Evolutionary conservation across 495 filamentous ascomycete species (phyloP).

Genomic region (Lasiosphaeria ovina): DNA sequence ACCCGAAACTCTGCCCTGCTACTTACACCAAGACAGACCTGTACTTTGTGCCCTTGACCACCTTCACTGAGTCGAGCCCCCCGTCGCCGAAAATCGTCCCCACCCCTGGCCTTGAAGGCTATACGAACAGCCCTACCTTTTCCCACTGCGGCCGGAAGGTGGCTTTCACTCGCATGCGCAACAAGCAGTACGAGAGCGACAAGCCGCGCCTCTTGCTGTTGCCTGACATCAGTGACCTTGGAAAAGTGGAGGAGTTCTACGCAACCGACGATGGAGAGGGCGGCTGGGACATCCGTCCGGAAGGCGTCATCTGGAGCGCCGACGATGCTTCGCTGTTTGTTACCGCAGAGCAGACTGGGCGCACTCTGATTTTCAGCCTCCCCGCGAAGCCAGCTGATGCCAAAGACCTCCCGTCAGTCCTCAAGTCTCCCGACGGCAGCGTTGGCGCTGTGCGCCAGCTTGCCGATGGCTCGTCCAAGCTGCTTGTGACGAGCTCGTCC

Average conservation of each 20-base stretch:
- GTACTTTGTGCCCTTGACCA: slow-evolving; percentile 66
- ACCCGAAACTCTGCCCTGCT: slow-evolving; percentile 73
- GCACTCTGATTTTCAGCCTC: slow-evolving; percentile 63
- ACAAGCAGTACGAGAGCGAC: slow-evolving; percentile 86
- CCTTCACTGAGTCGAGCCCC: slow-evolving; percentile 52
- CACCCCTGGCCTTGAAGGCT: slow-evolving; percentile 60
- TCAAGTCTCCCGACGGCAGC: slow-evolving; percentile 58
- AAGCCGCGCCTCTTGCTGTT: slow-evolving; percentile 73
- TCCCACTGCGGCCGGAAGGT: slow-evolving; percentile 69
- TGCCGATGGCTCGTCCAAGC: slow-evolving; percentile 42
- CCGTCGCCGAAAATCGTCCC: slow-evolving; percentile 44
- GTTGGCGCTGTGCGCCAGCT: slow-evolving; percentile 59
- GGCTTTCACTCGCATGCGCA: slow-evolving; percentile 77
- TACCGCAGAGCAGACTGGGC: slow-evolving; percentile 63
- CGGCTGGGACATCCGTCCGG: slow-evolving; percentile 67
- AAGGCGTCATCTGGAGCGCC: slow-evolving; percentile 60
- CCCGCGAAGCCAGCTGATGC: slow-evolving; percentile 51
- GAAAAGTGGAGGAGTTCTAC: slow-evolving; percentile 63
- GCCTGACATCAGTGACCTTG: slow-evolving; percentile 56
- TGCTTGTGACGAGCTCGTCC: slow-evolving; percentile 65
- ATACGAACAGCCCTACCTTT: slow-evolving; percentile 71
- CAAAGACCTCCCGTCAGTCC: slow-evolving; percentile 51
- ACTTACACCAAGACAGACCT: slow-evolving; percentile 77
- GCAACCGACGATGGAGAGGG: slow-evolving; percentile 60
- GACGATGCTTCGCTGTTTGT: slow-evolving; percentile 65